A percentile compares a stretch with the other conserved stretches of the same genome.
These are phyloP conservation scores for Colletotrichum tropicicola DNA, from an alignment of 2,329 filamentous ascomycete species.

Conservation along the genomic window DNA sequence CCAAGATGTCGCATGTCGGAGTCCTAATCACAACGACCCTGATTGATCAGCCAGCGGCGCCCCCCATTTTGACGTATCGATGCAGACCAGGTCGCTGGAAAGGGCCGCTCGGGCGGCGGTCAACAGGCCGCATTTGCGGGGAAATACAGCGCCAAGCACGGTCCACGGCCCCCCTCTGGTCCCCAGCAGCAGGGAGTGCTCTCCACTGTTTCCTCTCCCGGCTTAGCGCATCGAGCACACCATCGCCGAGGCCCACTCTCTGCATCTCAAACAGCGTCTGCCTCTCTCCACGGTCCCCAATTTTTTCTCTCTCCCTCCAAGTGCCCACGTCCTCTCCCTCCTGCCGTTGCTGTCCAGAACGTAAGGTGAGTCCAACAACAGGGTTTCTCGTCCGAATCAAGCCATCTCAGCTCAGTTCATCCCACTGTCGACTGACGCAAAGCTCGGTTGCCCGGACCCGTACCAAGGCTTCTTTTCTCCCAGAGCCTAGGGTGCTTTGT, in stretches of 20 bases:
- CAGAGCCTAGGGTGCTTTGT: slow-evolving; percentile 17
- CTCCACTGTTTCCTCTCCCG: neutral
- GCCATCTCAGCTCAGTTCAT: neutral
- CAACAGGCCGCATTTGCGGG: slow-evolving; percentile 25
- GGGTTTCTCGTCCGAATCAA: slow-evolving; percentile 2
- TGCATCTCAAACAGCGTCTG: slow-evolving; percentile 12
- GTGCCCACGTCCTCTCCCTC: neutral
- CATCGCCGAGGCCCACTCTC: slow-evolving; percentile 18
- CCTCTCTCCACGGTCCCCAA: slow-evolving; percentile 9
- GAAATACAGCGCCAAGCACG: slow-evolving; percentile 20
- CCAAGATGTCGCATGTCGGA: too few species aligned
- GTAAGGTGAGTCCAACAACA: neutral
- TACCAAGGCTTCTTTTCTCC: neutral
- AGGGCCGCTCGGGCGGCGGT: slow-evolving; percentile 15
- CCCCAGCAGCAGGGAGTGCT: slow-evolving; percentile 5
- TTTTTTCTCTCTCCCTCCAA: slow-evolving; percentile 3
- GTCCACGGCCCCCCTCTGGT: neutral
- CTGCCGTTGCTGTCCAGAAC: too few species aligned
- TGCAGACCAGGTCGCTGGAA: slow-evolving; percentile 13
- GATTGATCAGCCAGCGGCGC: neutral
- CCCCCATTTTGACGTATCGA: neutral
- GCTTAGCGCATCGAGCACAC: slow-evolving; percentile 25
- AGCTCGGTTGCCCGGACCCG: neutral
- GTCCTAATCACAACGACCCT: neutral
- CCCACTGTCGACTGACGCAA: neutral